Evolutionary conservation across 2,329 filamentous ascomycete genomes (phyloP).

Genomic region (Furcasterigmium sp.): DNA sequence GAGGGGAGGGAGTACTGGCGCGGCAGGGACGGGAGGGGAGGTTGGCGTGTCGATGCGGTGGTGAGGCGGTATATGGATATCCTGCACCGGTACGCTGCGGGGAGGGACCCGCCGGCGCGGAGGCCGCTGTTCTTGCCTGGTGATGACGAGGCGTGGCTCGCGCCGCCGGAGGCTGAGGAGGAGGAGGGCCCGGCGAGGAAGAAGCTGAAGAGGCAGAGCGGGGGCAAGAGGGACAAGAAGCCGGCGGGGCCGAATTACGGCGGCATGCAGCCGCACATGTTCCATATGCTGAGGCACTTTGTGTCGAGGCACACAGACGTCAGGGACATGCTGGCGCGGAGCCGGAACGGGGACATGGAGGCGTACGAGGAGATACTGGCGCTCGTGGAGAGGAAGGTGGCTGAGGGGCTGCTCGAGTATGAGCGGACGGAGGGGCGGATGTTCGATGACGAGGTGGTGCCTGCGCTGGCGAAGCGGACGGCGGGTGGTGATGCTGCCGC

Average conservation of each 20-base stretch:
- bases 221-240: constrained; percentile 30
- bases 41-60: constrained; percentile 84
- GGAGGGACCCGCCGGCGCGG: constrained; percentile 58
- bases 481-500: constrained; percentile 4
- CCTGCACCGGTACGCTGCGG: constrained; percentile 71
- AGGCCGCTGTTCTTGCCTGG: constrained; percentile 69
- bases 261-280: constrained; percentile 86
- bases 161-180: constrained; percentile 21
- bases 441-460: constrained; percentile 32
- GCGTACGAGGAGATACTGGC: constrained; percentile 72
- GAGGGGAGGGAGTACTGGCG: constrained; percentile 83
- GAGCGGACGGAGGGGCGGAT: constrained; percentile 45
- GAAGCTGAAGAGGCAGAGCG: constrained; percentile 32
- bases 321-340: constrained; percentile 73
- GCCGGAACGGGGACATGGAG: constrained; percentile 63
- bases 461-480: constrained; percentile 10
- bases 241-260: constrained; percentile 67
- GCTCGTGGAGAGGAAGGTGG: constrained; percentile 71
- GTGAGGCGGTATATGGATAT: constrained; percentile 88
- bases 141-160: constrained; percentile 42
- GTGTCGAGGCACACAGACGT: constrained; percentile 77
- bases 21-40: constrained; percentile 70
- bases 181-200: constrained; percentile 49
- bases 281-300: constrained; percentile 82
- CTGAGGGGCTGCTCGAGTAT: constrained; percentile 66